These are phyloP conservation scores for Ustilago tritici DNA, from an alignment of 1,284 basidiomycete genomes.

Conservation along the genomic window DNA sequence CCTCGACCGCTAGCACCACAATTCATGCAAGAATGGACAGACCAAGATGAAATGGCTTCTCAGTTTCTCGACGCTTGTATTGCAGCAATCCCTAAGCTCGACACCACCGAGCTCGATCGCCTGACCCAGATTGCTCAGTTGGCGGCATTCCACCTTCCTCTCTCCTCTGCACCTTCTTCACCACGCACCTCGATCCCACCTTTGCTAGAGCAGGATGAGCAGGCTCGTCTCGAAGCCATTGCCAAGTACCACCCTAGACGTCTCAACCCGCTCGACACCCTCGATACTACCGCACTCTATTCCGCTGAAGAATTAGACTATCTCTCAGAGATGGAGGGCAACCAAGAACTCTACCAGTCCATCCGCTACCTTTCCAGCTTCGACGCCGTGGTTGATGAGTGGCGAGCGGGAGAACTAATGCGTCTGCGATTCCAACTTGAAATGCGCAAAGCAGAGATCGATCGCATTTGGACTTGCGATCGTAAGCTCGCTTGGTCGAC, in stretches of 20 bases:
- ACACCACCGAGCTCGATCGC: conserved; percentile 46
- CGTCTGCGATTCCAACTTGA: conserved; percentile 42
- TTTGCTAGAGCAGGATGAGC: conserved; percentile 7
- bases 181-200: conserved; percentile 12
- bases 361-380: conserved; percentile 38
- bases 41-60: conserved; percentile 45
- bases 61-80: conserved; percentile 35
- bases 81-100: conserved; percentile 23
- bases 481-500: conserved; percentile 46
- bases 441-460: conserved; percentile 44
- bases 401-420: conserved; percentile 40
- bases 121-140: conserved; percentile 44
- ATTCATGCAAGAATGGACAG: conserved; percentile 35
- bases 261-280: conserved; percentile 37
- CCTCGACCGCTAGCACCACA: conserved; percentile 12
- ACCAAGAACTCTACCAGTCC: conserved; percentile 32
- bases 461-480: conserved; percentile 46
- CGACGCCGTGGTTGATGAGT: conserved; percentile 46
- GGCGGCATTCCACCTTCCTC: conserved; percentile 36
- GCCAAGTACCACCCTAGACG: conserved; percentile 21
- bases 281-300: conserved; percentile 33
- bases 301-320: conserved; percentile 38
- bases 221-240: conserved; percentile 8
- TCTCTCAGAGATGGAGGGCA: conserved; percentile 19
- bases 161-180: conserved; percentile 13